Conservation (phyloP, 2,329 filamentous ascomycete genomes). For the Aureobasidium namibiae region DNA sequence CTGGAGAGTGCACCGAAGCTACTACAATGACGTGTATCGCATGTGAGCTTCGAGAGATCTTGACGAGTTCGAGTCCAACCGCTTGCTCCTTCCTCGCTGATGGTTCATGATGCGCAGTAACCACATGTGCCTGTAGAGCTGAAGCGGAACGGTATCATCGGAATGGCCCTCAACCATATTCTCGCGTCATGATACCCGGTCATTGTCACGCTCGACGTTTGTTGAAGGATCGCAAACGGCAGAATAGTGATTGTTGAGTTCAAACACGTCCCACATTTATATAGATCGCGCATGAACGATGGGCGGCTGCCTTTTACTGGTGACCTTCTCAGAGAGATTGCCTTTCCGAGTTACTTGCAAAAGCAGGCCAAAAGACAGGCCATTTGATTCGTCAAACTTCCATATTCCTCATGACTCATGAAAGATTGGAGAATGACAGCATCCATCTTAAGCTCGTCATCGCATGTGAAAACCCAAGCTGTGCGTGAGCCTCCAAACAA, state of each 20-base stretch:
- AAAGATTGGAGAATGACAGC: neutral
- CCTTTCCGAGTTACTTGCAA: neutral
- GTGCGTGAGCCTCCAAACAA: neutral
- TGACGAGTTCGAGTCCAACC: neutral
- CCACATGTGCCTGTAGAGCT: neutral
- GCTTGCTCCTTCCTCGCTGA: neutral
- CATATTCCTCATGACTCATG: slow-evolving; percentile 3
- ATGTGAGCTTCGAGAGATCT: neutral
- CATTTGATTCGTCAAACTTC: neutral
- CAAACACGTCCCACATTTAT: slow-evolving; percentile 2
- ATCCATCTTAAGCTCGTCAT: neutral
- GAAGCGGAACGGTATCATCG: neutral
- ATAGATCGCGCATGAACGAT: neutral
- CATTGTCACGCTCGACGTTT: neutral
- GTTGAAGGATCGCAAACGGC: neutral
- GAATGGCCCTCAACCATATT: neutral
- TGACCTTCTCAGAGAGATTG: neutral
- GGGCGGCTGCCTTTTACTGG: neutral
- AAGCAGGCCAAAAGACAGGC: neutral
- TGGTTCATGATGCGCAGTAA: neutral
- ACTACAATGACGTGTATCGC: neutral
- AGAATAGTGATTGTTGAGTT: neutral
- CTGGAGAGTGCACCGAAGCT: neutral
- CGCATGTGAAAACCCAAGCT: neutral
- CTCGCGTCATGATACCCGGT: neutral